phyloP scores from a whole-genome alignment of 148 eudicot genomes.

The Chenopodium formosanum region DNA sequence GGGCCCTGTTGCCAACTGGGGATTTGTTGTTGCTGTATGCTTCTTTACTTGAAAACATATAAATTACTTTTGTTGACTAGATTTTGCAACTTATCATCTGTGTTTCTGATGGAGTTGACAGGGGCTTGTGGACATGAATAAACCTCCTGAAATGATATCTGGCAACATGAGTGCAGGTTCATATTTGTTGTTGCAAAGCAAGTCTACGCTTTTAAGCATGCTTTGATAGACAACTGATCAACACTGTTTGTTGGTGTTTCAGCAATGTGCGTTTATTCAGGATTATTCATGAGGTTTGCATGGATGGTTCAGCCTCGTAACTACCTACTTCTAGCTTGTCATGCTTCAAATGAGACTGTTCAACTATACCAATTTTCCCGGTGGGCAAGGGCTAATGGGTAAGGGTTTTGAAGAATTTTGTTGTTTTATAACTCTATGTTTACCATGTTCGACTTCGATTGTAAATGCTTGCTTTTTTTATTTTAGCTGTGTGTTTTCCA shows the following conservation, averaged over 20 bases:
- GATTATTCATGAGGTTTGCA: constrained; percentile 91
- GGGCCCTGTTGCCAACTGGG: constrained; percentile 92
- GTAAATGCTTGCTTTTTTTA: neutral
- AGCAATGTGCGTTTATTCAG: constrained; percentile 91
- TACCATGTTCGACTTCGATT: neutral
- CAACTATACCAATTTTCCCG: constrained; percentile 92
- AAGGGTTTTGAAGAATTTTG: constrained; percentile 24
- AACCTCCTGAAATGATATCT: constrained; percentile 91
- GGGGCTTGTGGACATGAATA: constrained; percentile 91
- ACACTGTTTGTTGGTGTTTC: constrained; percentile 29
- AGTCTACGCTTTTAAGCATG: neutral
- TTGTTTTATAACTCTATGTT: neutral
- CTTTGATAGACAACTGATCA: neutral
- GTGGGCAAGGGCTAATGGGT: constrained; percentile 87
- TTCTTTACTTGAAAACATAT: neutral
- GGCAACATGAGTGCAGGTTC: constrained; percentile 93
- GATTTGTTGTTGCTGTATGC: constrained; percentile 71
- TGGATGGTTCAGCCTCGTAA: constrained; percentile 99
- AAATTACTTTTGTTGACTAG: neutral
- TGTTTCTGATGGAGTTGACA: constrained; percentile 30
- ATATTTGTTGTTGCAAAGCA: neutral
- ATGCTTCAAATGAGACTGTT: constrained; percentile 90
- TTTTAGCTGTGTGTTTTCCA: neutral
- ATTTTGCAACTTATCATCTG: constrained; percentile 10
- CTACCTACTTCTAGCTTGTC: constrained; percentile 79